Conservation (phyloP, 208 protist genomes). For the Novymonas esmeraldas region DNA sequence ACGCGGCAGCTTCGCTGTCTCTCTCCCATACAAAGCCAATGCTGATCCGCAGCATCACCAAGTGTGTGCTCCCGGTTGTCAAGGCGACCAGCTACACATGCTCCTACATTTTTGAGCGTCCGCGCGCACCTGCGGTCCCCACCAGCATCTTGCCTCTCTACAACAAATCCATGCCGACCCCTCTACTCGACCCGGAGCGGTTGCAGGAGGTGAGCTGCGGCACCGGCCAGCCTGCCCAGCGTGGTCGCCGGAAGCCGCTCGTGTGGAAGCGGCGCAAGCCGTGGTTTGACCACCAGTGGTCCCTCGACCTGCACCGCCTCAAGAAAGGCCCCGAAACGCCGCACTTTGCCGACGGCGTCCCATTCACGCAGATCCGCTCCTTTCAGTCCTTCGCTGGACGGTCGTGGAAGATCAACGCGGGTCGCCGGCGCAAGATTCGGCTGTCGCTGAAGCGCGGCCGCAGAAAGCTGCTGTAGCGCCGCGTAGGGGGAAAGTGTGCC, state of each 20-base stretch:
- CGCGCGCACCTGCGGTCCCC: constrained; percentile 18
- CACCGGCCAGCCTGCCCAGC: constrained; percentile 84
- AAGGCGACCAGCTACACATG: constrained; percentile 58
- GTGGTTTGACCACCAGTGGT: constrained; percentile 91
- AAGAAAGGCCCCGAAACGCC: constrained; percentile 87
- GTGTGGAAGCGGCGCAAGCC: constrained; percentile 92
- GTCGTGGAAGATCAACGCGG: constrained; percentile 89
- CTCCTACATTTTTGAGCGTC: constrained; percentile 23
- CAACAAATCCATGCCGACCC: constrained; percentile 76
- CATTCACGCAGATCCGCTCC: constrained; percentile 85
- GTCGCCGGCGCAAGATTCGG: constrained; percentile 84
- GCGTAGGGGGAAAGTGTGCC: neutral
- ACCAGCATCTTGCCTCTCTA: constrained; percentile 29
- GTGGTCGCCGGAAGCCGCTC: constrained; percentile 76
- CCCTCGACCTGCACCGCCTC: constrained; percentile 74
- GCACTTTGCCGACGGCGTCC: constrained; percentile 84
- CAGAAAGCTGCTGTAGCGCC: constrained; percentile 76
- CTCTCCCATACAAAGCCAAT: no score
- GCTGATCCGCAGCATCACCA: constrained; percentile 28
- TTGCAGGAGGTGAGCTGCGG: constrained; percentile 62
- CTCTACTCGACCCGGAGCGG: constrained; percentile 60
- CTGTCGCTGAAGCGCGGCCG: constrained; percentile 86
- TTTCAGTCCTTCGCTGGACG: constrained; percentile 88
- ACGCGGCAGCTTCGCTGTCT: neutral
- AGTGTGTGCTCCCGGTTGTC: constrained; percentile 47